Evolutionary conservation across 225 moss, liverwort and hornwort genomes (phyloP).

Genomic region (Neckera pumila): DNA sequence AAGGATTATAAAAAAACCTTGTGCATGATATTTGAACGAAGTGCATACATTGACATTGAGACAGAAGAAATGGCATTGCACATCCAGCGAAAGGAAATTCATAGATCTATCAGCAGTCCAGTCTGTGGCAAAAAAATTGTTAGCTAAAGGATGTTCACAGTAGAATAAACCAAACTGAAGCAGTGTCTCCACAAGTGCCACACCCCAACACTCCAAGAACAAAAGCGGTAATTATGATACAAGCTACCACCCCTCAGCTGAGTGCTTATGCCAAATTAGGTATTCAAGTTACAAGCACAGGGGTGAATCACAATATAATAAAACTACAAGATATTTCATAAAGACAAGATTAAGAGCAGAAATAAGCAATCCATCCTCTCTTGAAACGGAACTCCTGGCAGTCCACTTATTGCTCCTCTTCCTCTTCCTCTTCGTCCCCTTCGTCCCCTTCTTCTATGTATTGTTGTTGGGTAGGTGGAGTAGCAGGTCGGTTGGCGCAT

Average conservation of each 20-base stretch:
- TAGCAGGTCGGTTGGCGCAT: slow-evolving; percentile 40
- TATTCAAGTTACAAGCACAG: not conserved
- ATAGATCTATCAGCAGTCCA: not conserved
- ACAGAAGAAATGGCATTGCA: not conserved
- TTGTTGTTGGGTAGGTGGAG: not conserved
- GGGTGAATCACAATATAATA: not conserved
- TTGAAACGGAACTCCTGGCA: not conserved
- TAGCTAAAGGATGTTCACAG: not conserved
- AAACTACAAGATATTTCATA: not conserved
- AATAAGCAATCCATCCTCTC: not conserved
- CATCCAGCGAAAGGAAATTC: not conserved
- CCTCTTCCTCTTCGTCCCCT: not conserved
- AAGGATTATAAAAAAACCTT: not conserved
- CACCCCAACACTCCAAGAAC: not conserved
- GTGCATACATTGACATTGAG: not conserved
- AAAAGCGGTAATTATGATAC: not conserved
- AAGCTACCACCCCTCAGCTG: not conserved
- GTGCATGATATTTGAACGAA: not conserved
- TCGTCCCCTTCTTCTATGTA: not conserved
- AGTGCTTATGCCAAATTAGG: not conserved
- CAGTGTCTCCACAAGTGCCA: not conserved
- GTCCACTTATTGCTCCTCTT: not conserved
- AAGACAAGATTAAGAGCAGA: not conserved
- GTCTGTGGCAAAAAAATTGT: not conserved
- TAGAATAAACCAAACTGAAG: not conserved